Evolutionary conservation across 108 stramenopile genomes (phyloP), one percentile per base, ranked within the genome.

Genomic region (Cyclotella sp.): DNA sequence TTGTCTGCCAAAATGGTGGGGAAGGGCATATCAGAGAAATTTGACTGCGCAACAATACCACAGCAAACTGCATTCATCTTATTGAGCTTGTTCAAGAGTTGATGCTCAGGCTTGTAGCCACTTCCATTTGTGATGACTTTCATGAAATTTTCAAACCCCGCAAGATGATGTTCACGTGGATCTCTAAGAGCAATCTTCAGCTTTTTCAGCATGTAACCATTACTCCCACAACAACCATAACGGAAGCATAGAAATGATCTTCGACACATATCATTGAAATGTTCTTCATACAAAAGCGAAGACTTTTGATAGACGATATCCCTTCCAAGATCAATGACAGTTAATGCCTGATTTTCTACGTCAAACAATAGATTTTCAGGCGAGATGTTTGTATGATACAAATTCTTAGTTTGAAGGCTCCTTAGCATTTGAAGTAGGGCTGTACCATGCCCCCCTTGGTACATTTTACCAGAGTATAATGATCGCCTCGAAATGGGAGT

Each of bases 91-190:
- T 18, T 26, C 29, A 52, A 15, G 43, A 54, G 29, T 3, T 0
- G 28, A 13, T n/a, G 24, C 21, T 27, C 24, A 27, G 7, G 21
- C 41, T 68, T 39, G 44, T 0, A 0, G 18, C 46, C 3, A 9
- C 3, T 18, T 53, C n/a, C 26, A 9, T 61, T 16, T 16, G 22
- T 51, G 11, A 72, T 40, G 11, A 52, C n/a, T 34, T 28, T 51
- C 59, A 61, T 60, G 54, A 72, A 72, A 11, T 60, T 72, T 4
- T 72, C 72, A 30, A 72, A 72, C 16, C 72, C 72, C 46, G 51
- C 51, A 13, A 72, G 47, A 0, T 43, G 24, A 18, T 7, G 72
- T 30, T 26, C 21, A 18, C 40, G 28, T 0, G 15, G 19, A 41
- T 28, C 61, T 28, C 59, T 26, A 30, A 72, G 28, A 57, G 19